Percentiles rank a stretch among this genome's conserved stretches.
phyloP scores from a whole-genome alignment of 768 basidiomycete species.

The Amylocystis lapponica region DNA sequence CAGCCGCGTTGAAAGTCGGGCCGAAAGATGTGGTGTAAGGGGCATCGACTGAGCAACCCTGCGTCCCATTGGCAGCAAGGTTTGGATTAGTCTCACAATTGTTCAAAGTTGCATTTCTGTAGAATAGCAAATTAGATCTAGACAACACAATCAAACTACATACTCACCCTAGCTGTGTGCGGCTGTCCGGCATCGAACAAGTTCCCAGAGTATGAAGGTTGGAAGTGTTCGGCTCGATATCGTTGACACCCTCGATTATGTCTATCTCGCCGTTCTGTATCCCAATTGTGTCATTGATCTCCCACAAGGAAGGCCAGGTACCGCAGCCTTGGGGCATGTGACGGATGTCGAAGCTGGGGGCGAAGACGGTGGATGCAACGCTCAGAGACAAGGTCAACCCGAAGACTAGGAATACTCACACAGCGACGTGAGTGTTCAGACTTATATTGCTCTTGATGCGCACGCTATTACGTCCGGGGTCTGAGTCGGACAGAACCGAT shows the following conservation, averaged over 20 bases:
- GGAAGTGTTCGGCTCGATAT: constrained; percentile 41
- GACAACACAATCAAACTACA: not conserved
- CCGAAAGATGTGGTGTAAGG: constrained; percentile 43
- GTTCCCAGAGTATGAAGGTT: constrained; percentile 44
- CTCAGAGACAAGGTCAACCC: not conserved
- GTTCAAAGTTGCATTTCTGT: constrained; percentile 6
- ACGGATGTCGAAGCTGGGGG: constrained; percentile 32
- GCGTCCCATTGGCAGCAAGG: constrained; percentile 37
- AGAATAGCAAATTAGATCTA: not conserved
- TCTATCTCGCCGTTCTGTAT: not conserved
- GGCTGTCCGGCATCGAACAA: constrained; percentile 48
- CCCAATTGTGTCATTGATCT: constrained; percentile 26
- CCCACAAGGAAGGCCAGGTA: constrained; percentile 54
- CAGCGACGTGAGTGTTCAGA: constrained; percentile 43
- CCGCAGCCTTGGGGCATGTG: constrained; percentile 57
- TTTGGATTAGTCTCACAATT: constrained; percentile 36
- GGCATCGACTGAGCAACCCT: constrained; percentile 50
- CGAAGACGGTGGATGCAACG: constrained; percentile 25
- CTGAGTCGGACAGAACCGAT: constrained; percentile 10
- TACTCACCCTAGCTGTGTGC: constrained; percentile 40
- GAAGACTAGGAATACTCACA: constrained; percentile 30
- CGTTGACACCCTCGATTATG: constrained; percentile 42
- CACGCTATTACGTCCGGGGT: constrained; percentile 45
- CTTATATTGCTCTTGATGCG: constrained; percentile 43
- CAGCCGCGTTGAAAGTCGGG: constrained; percentile 48